Evolutionary conservation across 2,329 filamentous ascomycete genomes (phyloP), one percentile per base, ranked within the genome.

Genomic region (Exophiala sp.): DNA sequence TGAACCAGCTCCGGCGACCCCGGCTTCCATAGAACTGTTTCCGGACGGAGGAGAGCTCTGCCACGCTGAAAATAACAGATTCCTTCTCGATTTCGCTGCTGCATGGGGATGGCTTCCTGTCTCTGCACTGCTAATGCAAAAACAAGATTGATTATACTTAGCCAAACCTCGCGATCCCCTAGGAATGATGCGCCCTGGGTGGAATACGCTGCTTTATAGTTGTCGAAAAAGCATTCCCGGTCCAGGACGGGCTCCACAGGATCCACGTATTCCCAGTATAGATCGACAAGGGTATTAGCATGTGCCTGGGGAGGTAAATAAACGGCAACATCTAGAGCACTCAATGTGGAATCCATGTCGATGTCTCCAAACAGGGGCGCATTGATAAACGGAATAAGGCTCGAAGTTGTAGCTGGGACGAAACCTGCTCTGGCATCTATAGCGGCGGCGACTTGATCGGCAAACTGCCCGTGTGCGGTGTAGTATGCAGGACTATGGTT

Each of bases 231-330:
- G 39, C 39, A 10, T 6, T 41, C 39, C 18, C 39, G n/a, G 39
- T 41, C 39, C n/a, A 41, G 10, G 18, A 41, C 10, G 39, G n/a
- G n/a, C n/a, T 16, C n/a, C 18, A 41, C 18, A 16, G 39, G 39
- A 20, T 41, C 39, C n/a, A 41, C n/a, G 39, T 41, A 41, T 41
- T 18, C n/a, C 39, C 39, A 41, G 39, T 41, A 41, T 41, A 41
- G 5, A 20, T 41, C 39, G 39, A 41, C 39, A 14, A 41, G 18
- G n/a, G n/a, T 14, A 41, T 18, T n/a, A 41, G 39, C 39, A 9
- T 41, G 39, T 16, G n/a, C 18, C n/a, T 20, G 39, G n/a, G 39
- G 39, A 16, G 39, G 39, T 9, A 36, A 36, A 36, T 36, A 36
- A 36, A 36, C 34, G 10, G 34, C 34, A 36, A 4, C 3, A 36